Evolutionary conservation across 164 flowering plant species (phyloP).

Genomic region (Vitis labrusca): DNA sequence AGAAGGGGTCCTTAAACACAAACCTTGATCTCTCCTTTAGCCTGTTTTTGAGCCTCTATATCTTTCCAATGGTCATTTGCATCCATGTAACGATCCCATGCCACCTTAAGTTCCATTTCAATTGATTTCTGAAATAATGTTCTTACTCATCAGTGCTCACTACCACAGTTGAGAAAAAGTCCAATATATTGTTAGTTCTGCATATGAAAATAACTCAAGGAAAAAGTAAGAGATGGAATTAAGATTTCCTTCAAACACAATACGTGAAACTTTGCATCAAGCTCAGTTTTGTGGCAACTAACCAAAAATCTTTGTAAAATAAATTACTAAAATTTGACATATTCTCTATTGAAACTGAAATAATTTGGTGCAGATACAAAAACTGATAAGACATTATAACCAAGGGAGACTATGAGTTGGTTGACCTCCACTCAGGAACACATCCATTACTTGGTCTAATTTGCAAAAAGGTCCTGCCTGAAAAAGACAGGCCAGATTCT

Average conservation of each 20-base stretch:
- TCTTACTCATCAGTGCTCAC: slow-evolving; percentile 13
- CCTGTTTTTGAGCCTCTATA: slow-evolving; percentile 66
- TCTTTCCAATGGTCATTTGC: slow-evolving; percentile 65
- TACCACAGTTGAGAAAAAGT: not conserved
- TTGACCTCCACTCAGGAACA: no score
- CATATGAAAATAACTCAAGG: not conserved
- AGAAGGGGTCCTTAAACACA: slow-evolving; percentile 8
- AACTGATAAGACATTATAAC: no score
- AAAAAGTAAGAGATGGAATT: not conserved
- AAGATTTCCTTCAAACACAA: not conserved
- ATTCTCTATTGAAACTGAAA: no score
- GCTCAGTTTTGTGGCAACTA: not conserved
- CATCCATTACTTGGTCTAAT: no score
- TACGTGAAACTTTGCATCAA: not conserved
- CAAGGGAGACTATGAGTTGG: no score
- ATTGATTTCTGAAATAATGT: slow-evolving; percentile 56
- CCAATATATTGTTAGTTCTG: not conserved
- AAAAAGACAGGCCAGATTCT: no score
- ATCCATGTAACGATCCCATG: slow-evolving; percentile 58
- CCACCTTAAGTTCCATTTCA: slow-evolving; percentile 53
- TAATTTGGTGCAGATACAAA: no score
- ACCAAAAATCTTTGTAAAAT: not conserved
- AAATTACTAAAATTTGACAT: not conserved
- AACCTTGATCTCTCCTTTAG: slow-evolving; percentile 74
- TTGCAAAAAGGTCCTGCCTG: no score